Evolutionary conservation across 1,139 yeast species (phyloP).

Genomic region (Blastobotrys proliferans): DNA sequence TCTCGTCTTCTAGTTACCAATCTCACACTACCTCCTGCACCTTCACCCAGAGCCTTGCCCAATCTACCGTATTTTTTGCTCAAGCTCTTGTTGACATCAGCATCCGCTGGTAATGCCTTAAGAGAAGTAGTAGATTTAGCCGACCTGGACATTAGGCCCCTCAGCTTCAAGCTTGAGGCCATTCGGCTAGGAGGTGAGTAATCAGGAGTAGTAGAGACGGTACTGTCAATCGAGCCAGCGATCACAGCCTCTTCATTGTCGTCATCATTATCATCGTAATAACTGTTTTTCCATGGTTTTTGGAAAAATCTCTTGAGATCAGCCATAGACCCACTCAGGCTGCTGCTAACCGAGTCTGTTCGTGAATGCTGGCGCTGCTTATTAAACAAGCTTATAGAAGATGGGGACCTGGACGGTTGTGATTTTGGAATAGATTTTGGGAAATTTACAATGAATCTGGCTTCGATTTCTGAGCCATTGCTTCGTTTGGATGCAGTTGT

Average conservation of each 20-base stretch:
- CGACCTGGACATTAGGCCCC: slow-evolving; percentile 14
- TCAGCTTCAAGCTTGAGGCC: slow-evolving; percentile 4
- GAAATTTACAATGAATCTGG: slow-evolving; percentile 25
- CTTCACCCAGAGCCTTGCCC: slow-evolving; percentile 89
- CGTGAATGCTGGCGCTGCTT: slow-evolving; percentile 23
- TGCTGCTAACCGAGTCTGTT: slow-evolving; percentile 22
- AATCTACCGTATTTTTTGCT: slow-evolving; percentile 76
- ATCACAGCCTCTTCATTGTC: slow-evolving; percentile 8
- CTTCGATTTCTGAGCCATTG: slow-evolving; percentile 20
- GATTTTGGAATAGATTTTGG: slow-evolving; percentile 10
- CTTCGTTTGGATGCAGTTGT: slow-evolving; percentile 6
- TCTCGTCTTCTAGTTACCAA: slow-evolving; percentile 67
- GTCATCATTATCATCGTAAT: slow-evolving; percentile 6
- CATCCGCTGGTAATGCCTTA: slow-evolving; percentile 14
- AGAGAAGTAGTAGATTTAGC: slow-evolving; percentile 20
- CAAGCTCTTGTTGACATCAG: slow-evolving; percentile 38
- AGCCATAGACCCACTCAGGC: slow-evolving; percentile 26
- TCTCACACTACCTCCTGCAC: slow-evolving; percentile 92
- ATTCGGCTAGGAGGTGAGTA: background rate
- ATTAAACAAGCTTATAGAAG: slow-evolving; percentile 27
- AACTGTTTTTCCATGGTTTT: slow-evolving; percentile 20
- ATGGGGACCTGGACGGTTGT: slow-evolving; percentile 24
- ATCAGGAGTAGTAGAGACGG: background rate
- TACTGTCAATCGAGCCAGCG: background rate
- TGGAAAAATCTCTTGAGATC: slow-evolving; percentile 34